A percentile compares a stretch with the other conserved stretches of the same genome.
phyloP scores from a whole-genome alignment of 176 grass and related monocot genomes.

The Poa annua region DNA sequence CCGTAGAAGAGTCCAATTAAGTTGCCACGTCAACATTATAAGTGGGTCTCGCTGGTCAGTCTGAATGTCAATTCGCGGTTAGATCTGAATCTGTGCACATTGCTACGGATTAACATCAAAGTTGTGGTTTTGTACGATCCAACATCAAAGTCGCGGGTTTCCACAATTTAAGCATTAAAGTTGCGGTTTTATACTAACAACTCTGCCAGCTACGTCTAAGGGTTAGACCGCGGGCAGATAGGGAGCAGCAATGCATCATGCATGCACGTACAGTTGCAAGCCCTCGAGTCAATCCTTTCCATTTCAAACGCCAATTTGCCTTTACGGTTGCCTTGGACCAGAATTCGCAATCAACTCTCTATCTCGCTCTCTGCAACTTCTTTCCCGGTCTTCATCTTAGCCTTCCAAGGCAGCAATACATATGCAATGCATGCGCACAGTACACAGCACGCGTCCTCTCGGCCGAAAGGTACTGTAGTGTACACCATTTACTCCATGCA shows the following conservation, averaged over 20 bases:
- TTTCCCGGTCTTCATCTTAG: not conserved
- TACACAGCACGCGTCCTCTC: not conserved
- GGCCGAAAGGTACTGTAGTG: not conserved
- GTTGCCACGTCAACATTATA: too few relatives aligned
- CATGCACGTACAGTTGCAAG: slow-evolving; percentile 1
- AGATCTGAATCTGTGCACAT: too few relatives aligned
- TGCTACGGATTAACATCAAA: too few relatives aligned
- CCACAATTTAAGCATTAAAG: too few relatives aligned
- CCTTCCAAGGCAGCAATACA: slow-evolving; percentile 15
- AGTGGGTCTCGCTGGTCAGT: too few relatives aligned
- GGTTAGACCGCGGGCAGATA: not conserved
- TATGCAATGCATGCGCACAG: not conserved
- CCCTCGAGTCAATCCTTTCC: slow-evolving; percentile 23
- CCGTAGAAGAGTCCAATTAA: too few relatives aligned
- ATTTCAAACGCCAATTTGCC: not conserved
- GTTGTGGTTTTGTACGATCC: too few relatives aligned
- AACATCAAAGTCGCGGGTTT: too few relatives aligned
- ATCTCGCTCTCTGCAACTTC: not conserved
- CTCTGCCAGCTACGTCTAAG: not conserved
- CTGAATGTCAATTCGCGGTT: too few relatives aligned
- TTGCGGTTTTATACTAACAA: too few relatives aligned
- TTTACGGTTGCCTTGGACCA: slow-evolving; percentile 18
- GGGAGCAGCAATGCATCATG: not conserved
- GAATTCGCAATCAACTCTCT: not conserved
- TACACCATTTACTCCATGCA: slow-evolving; percentile 42